Percentiles rank a stretch among this genome's conserved stretches.
These are phyloP conservation scores for Albugo laibachii DNA, from an alignment of 352 stramenopile species.

Conservation along the genomic window DNA sequence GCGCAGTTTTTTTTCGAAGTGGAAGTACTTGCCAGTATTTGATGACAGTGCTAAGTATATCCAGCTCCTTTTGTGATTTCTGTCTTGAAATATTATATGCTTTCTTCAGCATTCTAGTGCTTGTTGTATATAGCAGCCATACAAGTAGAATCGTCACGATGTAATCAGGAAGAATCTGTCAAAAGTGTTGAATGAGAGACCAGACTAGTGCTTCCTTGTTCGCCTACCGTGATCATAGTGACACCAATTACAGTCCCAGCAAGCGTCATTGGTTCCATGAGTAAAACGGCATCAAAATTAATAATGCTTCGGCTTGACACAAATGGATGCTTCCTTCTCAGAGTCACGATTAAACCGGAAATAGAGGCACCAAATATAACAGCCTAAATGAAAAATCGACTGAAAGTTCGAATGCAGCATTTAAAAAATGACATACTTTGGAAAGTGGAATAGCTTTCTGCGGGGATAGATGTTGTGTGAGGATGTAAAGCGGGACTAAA, in stretches of 20 bases:
- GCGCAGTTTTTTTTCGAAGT: slow-evolving; percentile 40
- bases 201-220: background rate
- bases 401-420: background rate
- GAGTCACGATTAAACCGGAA: slow-evolving; percentile 51
- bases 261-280: slow-evolving; percentile 77
- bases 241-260: slow-evolving; percentile 72
- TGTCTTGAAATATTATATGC: slow-evolving; percentile 49
- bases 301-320: slow-evolving; percentile 37
- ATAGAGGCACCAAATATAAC: slow-evolving; percentile 71
- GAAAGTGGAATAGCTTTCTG: slow-evolving; percentile 67
- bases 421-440: slow-evolving; percentile 13
- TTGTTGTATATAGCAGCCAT: slow-evolving; percentile 49
- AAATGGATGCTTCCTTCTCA: slow-evolving; percentile 38
- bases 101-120: slow-evolving; percentile 38
- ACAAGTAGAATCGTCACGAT: slow-evolving; percentile 66
- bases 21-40: slow-evolving; percentile 47
- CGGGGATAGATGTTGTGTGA: slow-evolving; percentile 47
- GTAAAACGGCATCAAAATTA: slow-evolving; percentile 66
- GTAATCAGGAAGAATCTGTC: slow-evolving; percentile 47
- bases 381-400: slow-evolving; percentile 5
- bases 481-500: slow-evolving; percentile 59
- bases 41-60: slow-evolving; percentile 24
- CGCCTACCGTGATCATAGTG: slow-evolving; percentile 52
- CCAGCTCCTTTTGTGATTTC: slow-evolving; percentile 25
- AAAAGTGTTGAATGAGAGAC: background rate